Evolutionary conservation across 805 yeast genomes (phyloP).

Genomic region (Sugiyamaella lignohabitans): DNA sequence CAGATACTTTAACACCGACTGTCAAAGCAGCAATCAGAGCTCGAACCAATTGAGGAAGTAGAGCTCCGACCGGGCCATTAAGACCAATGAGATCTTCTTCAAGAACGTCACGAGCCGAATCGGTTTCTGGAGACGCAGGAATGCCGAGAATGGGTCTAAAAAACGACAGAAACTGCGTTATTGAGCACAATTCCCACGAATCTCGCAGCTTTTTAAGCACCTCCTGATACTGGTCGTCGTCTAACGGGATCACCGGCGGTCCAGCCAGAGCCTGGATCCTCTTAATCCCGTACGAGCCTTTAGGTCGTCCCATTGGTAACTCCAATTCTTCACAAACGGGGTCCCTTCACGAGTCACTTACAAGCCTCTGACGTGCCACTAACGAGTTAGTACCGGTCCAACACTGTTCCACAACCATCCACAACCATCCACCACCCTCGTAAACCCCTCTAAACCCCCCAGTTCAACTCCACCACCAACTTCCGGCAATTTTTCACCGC

Average conservation of each 20-base stretch:
- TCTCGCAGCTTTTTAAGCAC: slow-evolving; percentile 22
- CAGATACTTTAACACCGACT: slow-evolving; percentile 2
- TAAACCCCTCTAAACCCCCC: no score
- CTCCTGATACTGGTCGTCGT: slow-evolving; percentile 14
- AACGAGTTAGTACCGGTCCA: no score
- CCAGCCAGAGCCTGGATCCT: no score
- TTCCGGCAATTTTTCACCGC: no score
- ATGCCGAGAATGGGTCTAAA: slow-evolving; percentile 21
- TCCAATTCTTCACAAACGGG: no score
- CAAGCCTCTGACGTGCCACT: no score
- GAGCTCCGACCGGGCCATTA: slow-evolving; percentile 14
- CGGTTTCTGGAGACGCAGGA: slow-evolving; percentile 19
- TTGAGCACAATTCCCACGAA: slow-evolving; percentile 28
- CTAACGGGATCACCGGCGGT: slow-evolving; percentile 20
- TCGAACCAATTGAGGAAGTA: slow-evolving; percentile 9
- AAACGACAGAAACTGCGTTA: slow-evolving; percentile 27
- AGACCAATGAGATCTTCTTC: slow-evolving; percentile 30
- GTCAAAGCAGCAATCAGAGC: background rate
- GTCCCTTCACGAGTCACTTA: no score
- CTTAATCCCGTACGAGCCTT: no score
- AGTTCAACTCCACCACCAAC: no score
- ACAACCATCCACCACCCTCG: no score
- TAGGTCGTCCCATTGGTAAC: no score
- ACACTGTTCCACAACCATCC: no score
- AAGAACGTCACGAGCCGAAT: slow-evolving; percentile 24